Evolutionary conservation across 306 rosid species (phyloP), one percentile per base, ranked within the genome.

Genomic region (Pterocarpus macrocarpus): DNA sequence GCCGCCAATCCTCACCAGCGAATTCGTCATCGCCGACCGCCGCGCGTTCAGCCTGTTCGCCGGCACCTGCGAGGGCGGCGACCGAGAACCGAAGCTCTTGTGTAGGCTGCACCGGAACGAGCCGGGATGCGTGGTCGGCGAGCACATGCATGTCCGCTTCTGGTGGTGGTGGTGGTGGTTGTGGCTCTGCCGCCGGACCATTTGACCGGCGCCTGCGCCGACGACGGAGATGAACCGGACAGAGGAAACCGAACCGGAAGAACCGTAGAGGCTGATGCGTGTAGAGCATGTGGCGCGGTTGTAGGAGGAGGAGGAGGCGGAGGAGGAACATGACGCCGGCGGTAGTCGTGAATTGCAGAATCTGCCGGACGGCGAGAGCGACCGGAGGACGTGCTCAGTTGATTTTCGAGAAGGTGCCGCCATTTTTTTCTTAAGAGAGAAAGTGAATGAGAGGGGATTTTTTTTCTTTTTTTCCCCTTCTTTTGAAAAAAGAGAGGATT

Each of bases 1-100:
- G 63, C 95, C 94, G 52, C 94, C 87, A 69, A 89, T 92, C 15
- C 95, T 78, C 44, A 90, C 95, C 4, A 91, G 81, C 30, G 94
- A 92, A 81, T 92, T 92, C 74, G 95, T 90, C 95, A 92, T 92
- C 78, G 95, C 97, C 70, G 97, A 92, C 33, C 97, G 77, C 5
- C 93, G 93, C 5, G 91, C 90, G 81, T 89, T 90, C 43, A 93
- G 86, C 36, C 97, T 82, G 78, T 84, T 89, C 45, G 90, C 87
- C 16, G 93, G 61, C 70, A 88, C 15, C 66, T 22, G 28, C 28
- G 1, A 22, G 28, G 43, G 2, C 12, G 87, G 80, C 41, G 85
- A 3, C 9, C 44, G 85, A 16, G 90, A 71, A 39, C 85, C 69
- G 47, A 22, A 73, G 33, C 78, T 81, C 72, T 89, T 90, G 80